Evolutionary conservation across 371 early-diverging fungal genomes (phyloP), one percentile per base, ranked within the genome.

Genomic region (Choanephora cucurbitarum): DNA sequence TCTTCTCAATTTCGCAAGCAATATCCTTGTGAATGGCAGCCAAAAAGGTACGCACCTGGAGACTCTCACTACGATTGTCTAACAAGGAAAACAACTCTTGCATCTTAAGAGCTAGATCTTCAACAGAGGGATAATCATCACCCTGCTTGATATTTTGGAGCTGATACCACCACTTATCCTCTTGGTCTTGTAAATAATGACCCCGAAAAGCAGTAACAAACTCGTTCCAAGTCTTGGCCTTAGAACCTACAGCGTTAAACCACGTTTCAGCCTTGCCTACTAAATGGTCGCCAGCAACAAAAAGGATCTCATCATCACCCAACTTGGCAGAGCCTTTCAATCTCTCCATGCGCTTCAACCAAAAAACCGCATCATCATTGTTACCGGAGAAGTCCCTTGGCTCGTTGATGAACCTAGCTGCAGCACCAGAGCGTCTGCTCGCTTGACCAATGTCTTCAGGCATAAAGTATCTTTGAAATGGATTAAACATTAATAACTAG

Each of bases 281-380:
- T 0, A 47, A 15, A 47, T 47, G 47, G 31, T 47, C 47, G 28
- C 24, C 47, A 28, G 47, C 44, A 19, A 44, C 21, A n/a, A 44
- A 10, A 21, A 44, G 17, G 21, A 18, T 44, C 18, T 44, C 44
- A 10, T 21, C 21, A 44, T 44, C 44, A 21, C 17, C 13, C 19
- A 44, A 4, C 10, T 19, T 13, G 40, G 45, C 14, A 9, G 21
- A 8, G 2, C 14, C 24, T 22, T 45, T 45, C 14, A 21, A 15
- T 2, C 45, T 18, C 5, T 45, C 24, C 4, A 45, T n/a, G 9
- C 22, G n/a, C 24, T 45, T 45, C 45, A 45, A 45, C 45, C 22
- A 45, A 15, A 22, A 21, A 1, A 45, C 5, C 6, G 45, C 19
- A 23, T 45, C 22, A 23, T 18, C 14, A 21, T 22, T 22, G 9